phyloP scores from a whole-genome alignment of 2,329 filamentous ascomycete species.

The Annulohypoxylon truncatum region DNA sequence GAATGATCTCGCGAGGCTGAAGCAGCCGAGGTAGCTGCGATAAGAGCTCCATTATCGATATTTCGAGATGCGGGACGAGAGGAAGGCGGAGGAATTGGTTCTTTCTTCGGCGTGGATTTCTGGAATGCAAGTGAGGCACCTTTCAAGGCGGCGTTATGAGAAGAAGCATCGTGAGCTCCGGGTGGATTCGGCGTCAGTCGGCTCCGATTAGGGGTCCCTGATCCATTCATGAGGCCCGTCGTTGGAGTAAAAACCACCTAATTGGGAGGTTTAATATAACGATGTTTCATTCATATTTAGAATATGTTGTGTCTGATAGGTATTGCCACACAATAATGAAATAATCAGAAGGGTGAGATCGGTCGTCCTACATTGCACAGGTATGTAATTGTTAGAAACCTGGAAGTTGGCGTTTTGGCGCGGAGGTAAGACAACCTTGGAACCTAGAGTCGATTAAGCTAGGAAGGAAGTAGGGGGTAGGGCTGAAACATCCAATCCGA shows the following conservation, averaged over 20 bases:
- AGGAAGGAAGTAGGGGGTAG: slow-evolving; percentile 15
- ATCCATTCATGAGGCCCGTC: slow-evolving; percentile 46
- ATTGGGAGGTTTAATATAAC: slow-evolving; percentile 12
- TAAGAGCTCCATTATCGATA: slow-evolving; percentile 55
- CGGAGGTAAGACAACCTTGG: slow-evolving; percentile 8
- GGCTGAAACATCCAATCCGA: slow-evolving; percentile 35
- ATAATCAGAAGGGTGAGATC: background rate
- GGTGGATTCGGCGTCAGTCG: slow-evolving; percentile 45
- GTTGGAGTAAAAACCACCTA: slow-evolving; percentile 32
- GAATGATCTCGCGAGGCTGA: slow-evolving; percentile 53
- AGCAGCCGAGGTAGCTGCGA: slow-evolving; percentile 60
- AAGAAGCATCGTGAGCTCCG: slow-evolving; percentile 47
- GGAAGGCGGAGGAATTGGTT: slow-evolving; percentile 18
- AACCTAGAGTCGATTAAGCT: slow-evolving; percentile 5
- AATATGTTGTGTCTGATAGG: slow-evolving; percentile 4
- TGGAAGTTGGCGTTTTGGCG: slow-evolving; percentile 11
- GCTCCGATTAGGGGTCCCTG: slow-evolving; percentile 42
- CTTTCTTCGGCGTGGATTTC: slow-evolving; percentile 47
- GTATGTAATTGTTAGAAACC: slow-evolving; percentile 1
- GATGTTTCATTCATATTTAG: slow-evolving; percentile 36
- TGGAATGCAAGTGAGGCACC: slow-evolving; percentile 68
- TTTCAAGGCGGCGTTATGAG: slow-evolving; percentile 57
- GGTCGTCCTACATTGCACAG: slow-evolving; percentile 1
- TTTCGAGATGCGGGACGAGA: slow-evolving; percentile 30
- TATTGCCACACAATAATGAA: background rate